Evolutionary conservation across 495 filamentous ascomycete genomes (phyloP).

Genomic region (Astrothelium macrocarpum): DNA sequence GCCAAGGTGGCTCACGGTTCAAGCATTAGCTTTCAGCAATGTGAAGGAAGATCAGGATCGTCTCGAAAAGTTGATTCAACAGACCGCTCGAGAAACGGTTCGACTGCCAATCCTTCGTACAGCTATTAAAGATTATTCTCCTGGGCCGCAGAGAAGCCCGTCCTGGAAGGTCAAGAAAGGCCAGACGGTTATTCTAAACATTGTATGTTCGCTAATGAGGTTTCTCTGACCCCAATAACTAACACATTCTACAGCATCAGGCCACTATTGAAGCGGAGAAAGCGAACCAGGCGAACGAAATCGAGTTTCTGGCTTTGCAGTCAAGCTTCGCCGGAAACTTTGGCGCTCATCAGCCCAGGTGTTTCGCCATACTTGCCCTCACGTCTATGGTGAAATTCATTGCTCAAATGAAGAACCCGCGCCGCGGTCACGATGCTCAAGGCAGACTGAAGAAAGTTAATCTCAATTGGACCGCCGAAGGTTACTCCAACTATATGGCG

Average conservation of each 20-base stretch:
- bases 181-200: slow-evolving; percentile 2
- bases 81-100: slow-evolving; percentile 3
- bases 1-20: slow-evolving; percentile 6
- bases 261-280: slow-evolving; percentile 1
- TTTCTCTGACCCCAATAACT: not conserved
- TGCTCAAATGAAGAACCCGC: slow-evolving; percentile 5
- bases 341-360: slow-evolving; percentile 1
- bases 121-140: not conserved
- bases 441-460: slow-evolving; percentile 4
- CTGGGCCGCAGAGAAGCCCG: not conserved
- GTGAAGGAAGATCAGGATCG: slow-evolving; percentile 3
- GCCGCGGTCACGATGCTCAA: slow-evolving; percentile 6
- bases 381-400: slow-evolving; percentile 5
- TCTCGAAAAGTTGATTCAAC: slow-evolving; percentile 5
- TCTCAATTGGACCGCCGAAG: slow-evolving; percentile 4
- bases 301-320: slow-evolving; percentile 6
- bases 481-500: slow-evolving; percentile 4
- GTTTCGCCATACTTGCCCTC: not conserved
- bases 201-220: not conserved
- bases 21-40: slow-evolving; percentile 4
- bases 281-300: slow-evolving; percentile 2
- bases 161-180: slow-evolving; percentile 1
- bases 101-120: slow-evolving; percentile 6
- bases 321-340: slow-evolving; percentile 3
- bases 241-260: not conserved